Evolutionary conservation across 75 land plant species (phyloP), one percentile per base, ranked within the genome.

Genomic region (Selaginella moellendorffii): DNA sequence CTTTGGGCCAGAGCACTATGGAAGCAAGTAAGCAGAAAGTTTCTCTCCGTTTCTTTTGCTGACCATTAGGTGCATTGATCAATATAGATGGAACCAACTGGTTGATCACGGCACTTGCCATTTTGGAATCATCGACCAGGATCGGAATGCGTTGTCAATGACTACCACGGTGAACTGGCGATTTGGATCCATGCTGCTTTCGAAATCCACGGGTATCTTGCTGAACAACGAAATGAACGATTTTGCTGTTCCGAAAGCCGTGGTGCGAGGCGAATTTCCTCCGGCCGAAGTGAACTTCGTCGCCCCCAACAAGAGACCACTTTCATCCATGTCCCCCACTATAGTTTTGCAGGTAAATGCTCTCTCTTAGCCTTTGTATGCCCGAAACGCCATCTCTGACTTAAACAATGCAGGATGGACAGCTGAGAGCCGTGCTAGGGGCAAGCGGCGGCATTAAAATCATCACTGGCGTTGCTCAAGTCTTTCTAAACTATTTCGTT

Each of bases 161-260:
- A 92, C 97, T 10, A 77, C 85, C 20, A 91, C 97, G 0, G 80
- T 92, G n/a, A 92, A 92, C 54, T 70, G 52, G 28, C 29, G 28
- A 0, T 92, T 92, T 71, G 97, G 95, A 31, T 79, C 84, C 0
- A 68, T 63, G 17, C 51, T 92, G 0, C 82, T 88, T 26, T 92
- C 89, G 2, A 82, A 81, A 31, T 79, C 89, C 0, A 92, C 97
- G 1, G 93, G 97, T 0, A 82, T 92, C 31, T 68, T 92, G 23
- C 71, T 92, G 52, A 92, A 92, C 70, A 85, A 92, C 64, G 95
- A 92, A 75, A 88, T 92, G 97, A 86, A 73, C 64, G 97, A 92
- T 63, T 92, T 92, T 76, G 81, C 97, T 0, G 71, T 63, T 0
- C 95, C 97, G 17, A 63, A 71, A 23, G 79, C 74, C 1, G 53